Evolutionary conservation across 495 filamentous ascomycete species (phyloP), one percentile per base, ranked within the genome.

Genomic region (Tuber microsphaerosporum): DNA sequence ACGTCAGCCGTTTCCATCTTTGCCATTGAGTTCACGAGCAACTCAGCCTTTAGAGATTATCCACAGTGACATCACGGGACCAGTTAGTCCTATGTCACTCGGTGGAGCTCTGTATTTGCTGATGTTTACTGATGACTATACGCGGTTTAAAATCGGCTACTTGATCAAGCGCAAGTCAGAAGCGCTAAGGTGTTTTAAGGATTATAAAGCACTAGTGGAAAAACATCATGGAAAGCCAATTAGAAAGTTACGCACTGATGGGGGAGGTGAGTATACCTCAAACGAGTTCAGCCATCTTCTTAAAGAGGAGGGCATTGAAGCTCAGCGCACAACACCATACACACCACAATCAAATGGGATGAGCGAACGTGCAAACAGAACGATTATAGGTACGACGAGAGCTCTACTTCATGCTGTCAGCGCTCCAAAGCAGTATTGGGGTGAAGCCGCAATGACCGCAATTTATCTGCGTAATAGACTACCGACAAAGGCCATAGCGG

Each of bases 191-290:
- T 48, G 0, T 19, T 48, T 48, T 48, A 22, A 7, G 4, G 4
- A 48, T 7, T 48, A 48, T 8, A 48, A 48, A 7, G 19, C 46
- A 6, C 17, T 22, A 8, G 46, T 6, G 0, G 19, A 48, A 6
- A 48, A 48, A 8, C 46, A 48, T 7, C 19, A 48, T 48, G 7
- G 46, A 7, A 22, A 22, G 19, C 5, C 19, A 3, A 22, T 48
- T 7, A 4, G 46, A 0, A 39, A 44, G 14, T 10, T 73, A 4
- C 46, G 46, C 6, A 73, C 72, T 4, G 46, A 73, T 41, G 31
- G 46, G 6, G 72, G 72, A 16, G 42, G n/a, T 0, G 45, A 73
- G 31, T 73, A 56, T 31, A 73, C 72, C 45, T 73, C 72, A 0
- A 31, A 51, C 5, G 16, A 39, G 7, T 73, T 73, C 9, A 22